Evolutionary conservation across 2,329 filamentous ascomycete species (phyloP), one percentile per base, ranked within the genome.

Genomic region (Xylaria sp.): DNA sequence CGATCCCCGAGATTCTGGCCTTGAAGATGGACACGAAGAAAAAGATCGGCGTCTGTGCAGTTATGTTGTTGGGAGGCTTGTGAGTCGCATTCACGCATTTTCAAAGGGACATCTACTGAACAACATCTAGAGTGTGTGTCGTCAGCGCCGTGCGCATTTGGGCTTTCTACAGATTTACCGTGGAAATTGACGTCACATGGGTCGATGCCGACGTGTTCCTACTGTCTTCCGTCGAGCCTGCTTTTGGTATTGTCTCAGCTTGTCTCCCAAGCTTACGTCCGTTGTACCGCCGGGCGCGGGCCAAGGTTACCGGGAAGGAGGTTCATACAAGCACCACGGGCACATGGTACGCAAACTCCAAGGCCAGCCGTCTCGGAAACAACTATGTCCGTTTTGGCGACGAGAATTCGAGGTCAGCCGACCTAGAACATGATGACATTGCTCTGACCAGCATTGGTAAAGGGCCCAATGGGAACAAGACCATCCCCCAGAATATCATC

Each of bases 201-300:
- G 73, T 72, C 18, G 72, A 77, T 56, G 75, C 73, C 50, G 69
- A 76, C 23, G 74, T 76, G 23, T 79, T 79, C 67, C 73, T 78
- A 8, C 78, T 80, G 75, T 80, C 78, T 8, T 77, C 74, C 44
- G 71, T 80, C 34, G 80, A 81, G 67, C 76, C 79, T 9, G 77
- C 76, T 23, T 74, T 79, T 12, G 80, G 78, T n/a, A 80, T 81
- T 60, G 74, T 81, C 12, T 80, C 77, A 34, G 79, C 79, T 15
- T 81, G 80, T 58, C 75, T 81, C 15, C 80, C 80, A 23, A 79
- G 75, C 54, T 70, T 79, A 23, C 76, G 75, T 10, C 78, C 78
- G 0, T 68, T 80, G 8, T 72, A 80, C 78, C 65, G 82, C 34
- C 69, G 71, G 37, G 72, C 68, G 1, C 63, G 65, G 18, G 65